Evolutionary conservation across 1,284 basidiomycete genomes (phyloP).

Genomic region (Trichosporon sp.): DNA sequence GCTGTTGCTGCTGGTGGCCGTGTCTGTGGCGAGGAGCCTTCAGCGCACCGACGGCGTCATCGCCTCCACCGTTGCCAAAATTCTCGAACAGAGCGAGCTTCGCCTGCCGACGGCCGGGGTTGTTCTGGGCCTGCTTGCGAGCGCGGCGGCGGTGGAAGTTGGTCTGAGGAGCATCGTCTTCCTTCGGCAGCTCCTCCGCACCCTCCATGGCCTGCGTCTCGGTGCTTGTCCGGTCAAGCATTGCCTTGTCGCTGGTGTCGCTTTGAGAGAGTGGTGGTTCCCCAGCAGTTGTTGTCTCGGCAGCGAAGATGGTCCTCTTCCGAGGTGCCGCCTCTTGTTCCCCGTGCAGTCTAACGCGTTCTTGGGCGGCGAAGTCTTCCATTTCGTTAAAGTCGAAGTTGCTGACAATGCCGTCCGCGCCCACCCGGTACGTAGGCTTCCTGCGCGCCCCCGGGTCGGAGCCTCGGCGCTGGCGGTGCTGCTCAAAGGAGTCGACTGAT

Average conservation of each 20-base stretch:
- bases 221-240: not conserved
- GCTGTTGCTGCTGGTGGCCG: conserved; percentile 27
- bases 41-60: conserved; percentile 41
- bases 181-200: conserved; percentile 32
- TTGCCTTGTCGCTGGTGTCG: conserved; percentile 12
- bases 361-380: conserved; percentile 76
- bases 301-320: not conserved
- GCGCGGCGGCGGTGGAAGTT: conserved; percentile 63
- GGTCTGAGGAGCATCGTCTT: conserved; percentile 35
- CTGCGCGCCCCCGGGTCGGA: conserved; percentile 4
- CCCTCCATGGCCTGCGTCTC: conserved; percentile 20
- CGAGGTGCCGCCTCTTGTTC: conserved; percentile 44
- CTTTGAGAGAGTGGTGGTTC: not conserved
- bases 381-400: conserved; percentile 76
- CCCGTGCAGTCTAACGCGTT: conserved; percentile 63
- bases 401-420: conserved; percentile 28
- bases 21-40: conserved; percentile 50
- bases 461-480: conserved; percentile 10
- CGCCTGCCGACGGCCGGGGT: conserved; percentile 65
- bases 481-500: conserved; percentile 9
- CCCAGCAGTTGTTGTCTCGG: not conserved
- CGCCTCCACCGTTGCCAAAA: conserved; percentile 50
- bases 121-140: conserved; percentile 80
- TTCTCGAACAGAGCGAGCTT: conserved; percentile 93
- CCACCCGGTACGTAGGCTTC: conserved; percentile 1